Evolutionary conservation across 306 rosid species (phyloP).

Genomic region (Argentina anserina): DNA sequence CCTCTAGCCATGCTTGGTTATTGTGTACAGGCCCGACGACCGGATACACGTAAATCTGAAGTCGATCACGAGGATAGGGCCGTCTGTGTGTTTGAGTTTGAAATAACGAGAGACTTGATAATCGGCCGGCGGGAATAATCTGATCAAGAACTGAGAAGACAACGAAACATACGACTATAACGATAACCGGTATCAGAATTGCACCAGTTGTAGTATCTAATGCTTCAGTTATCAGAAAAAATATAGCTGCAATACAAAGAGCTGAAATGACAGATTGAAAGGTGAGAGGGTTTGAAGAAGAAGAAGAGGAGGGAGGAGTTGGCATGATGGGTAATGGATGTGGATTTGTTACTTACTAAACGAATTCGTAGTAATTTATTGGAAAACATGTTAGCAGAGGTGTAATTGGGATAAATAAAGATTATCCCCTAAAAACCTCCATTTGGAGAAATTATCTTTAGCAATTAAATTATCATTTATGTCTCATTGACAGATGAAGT

Average conservation of each 20-base stretch:
- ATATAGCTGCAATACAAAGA: background rate
- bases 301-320: background rate
- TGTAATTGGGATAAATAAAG: background rate
- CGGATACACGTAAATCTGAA: background rate
- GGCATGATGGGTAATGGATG: background rate
- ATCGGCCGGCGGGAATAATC: background rate
- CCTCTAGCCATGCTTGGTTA: background rate
- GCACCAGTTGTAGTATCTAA: background rate
- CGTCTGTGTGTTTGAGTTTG: background rate
- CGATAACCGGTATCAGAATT: background rate
- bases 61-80: background rate
- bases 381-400: background rate
- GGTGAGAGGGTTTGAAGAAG: background rate
- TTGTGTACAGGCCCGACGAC: background rate
- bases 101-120: background rate
- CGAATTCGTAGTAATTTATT: background rate
- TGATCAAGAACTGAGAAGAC: background rate
- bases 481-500: background rate
- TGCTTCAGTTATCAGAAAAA: constrained; percentile 2
- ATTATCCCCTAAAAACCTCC: background rate
- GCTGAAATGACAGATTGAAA: background rate
- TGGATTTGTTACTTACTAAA: background rate
- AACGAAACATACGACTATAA: background rate
- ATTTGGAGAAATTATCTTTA: background rate
- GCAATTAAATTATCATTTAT: background rate